phyloP scores from a whole-genome alignment of 371 early-diverging fungal genomes.

The Catenaria anguillulae region DNA sequence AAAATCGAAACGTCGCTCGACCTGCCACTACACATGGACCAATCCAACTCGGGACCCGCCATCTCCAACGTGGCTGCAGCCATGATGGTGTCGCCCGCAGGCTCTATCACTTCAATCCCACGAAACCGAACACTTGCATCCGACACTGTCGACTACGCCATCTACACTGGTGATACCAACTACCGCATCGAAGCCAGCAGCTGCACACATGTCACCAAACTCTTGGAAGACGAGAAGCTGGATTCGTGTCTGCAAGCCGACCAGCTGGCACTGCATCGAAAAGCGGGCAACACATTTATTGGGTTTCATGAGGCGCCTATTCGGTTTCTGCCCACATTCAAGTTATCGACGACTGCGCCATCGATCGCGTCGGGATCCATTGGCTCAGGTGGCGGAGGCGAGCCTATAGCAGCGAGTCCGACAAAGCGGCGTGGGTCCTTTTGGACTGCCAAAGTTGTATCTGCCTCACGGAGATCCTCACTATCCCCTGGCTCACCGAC shows the following conservation, averaged over 20 bases:
- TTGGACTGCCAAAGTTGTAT: too few species aligned
- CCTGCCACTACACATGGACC: background rate
- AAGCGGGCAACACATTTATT: constrained; percentile 28
- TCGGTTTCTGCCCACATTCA: constrained; percentile 72
- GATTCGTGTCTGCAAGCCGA: constrained; percentile 42
- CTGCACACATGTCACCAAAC: background rate
- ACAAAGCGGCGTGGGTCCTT: too few species aligned
- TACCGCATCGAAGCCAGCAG: constrained; percentile 31
- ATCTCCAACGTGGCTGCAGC: too few species aligned
- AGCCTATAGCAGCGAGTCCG: too few species aligned
- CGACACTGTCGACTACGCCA: constrained; percentile 48
- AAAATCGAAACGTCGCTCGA: background rate
- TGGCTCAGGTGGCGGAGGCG: too few species aligned
- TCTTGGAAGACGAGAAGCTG: background rate
- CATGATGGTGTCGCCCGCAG: constrained; percentile 4
- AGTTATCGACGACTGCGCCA: too few species aligned
- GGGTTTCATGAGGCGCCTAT: constrained; percentile 66
- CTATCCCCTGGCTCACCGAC: too few species aligned
- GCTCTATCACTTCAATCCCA: background rate
- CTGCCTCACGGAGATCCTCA: too few species aligned
- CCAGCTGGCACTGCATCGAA: constrained; percentile 39
- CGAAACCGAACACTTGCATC: background rate
- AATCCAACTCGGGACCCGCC: constrained; percentile 15
- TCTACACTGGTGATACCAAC: constrained; percentile 67
- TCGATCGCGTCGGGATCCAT: too few species aligned